Percentiles rank a stretch among this genome's conserved stretches.
Evolutionary conservation across 192 early-diverging fungal genomes (phyloP).

Genomic region (Podila verticillata): DNA sequence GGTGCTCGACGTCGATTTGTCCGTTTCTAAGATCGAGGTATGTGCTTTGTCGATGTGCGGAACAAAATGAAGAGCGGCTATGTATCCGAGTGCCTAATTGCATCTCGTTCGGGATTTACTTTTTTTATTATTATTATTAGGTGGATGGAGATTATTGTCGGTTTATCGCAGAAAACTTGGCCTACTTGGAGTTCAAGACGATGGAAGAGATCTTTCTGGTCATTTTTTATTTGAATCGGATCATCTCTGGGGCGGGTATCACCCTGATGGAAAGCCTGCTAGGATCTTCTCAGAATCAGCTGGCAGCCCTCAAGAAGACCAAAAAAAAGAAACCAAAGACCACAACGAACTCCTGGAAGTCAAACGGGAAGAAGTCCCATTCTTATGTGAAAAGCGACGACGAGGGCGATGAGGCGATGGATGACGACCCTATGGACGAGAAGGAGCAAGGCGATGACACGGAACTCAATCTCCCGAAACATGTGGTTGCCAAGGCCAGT

Average conservation of each 20-base stretch:
- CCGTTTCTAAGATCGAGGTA: conserved; percentile 20
- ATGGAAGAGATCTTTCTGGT: conserved; percentile 85
- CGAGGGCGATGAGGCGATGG: not conserved
- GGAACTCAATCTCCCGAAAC: not conserved
- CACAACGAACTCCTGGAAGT: too few relatives aligned
- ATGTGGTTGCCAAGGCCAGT: conserved; percentile 20
- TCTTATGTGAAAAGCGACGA: not conserved
- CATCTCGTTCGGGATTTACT: conserved; percentile 4
- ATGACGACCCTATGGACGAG: not conserved
- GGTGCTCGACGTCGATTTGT: conserved; percentile 71
- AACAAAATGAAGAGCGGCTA: conserved; percentile 10
- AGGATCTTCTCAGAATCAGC: not conserved
- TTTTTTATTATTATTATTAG: conserved; percentile 9
- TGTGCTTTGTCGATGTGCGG: not conserved
- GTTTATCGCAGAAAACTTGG: conserved; percentile 88
- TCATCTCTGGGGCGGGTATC: conserved; percentile 77
- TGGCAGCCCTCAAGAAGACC: not conserved
- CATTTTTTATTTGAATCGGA: conserved; percentile 75
- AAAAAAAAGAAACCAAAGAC: too few relatives aligned
- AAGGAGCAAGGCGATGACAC: not conserved
- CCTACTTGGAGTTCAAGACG: conserved; percentile 80
- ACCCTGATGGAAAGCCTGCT: conserved; percentile 24
- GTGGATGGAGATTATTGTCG: conserved; percentile 67
- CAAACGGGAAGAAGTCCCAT: too few relatives aligned
- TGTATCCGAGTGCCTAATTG: conserved; percentile 15